phyloP scores from a whole-genome alignment of 495 filamentous ascomycete species.

The Aspergillus bridgeri region DNA sequence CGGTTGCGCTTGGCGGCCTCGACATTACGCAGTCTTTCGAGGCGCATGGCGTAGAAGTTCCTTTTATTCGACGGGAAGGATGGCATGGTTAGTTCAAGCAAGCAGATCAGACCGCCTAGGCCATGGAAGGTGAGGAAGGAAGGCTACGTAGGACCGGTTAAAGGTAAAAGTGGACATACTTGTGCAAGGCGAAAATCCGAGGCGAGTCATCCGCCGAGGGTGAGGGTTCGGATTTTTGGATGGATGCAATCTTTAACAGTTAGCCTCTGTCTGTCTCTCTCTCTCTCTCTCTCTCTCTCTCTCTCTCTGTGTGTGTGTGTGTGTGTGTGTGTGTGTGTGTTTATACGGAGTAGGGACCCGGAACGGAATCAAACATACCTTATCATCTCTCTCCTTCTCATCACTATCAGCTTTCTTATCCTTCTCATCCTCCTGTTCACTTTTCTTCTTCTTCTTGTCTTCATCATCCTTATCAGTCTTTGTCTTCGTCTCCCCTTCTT shows the following conservation, averaged over 20 bases:
- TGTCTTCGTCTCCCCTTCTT: conserved; percentile 48
- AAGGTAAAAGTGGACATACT: conserved; percentile 47
- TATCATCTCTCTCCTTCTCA: conserved; percentile 57
- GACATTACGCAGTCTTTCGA: conserved; percentile 72
- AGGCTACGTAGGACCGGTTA: neutral
- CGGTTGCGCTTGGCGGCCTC: conserved; percentile 80
- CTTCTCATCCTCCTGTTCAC: conserved; percentile 49
- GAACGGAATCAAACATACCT: conserved; percentile 32
- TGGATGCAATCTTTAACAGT: conserved; percentile 32
- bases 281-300: no score
- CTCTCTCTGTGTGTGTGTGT: no score
- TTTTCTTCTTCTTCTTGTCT: conserved; percentile 40
- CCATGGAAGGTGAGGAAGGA: neutral
- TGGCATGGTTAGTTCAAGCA: conserved; percentile 11
- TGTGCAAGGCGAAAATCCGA: conserved; percentile 81
- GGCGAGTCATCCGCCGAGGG: conserved; percentile 48
- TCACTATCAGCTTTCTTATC: conserved; percentile 23
- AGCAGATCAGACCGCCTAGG: neutral
- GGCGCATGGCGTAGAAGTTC: conserved; percentile 79
- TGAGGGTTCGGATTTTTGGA: conserved; percentile 31
- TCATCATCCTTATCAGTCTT: conserved; percentile 62
- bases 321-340: no score
- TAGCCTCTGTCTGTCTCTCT: no score
- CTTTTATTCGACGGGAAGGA: conserved; percentile 38
- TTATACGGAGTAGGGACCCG: no score